Conservation (phyloP, 345 rosid genomes). For the Aethionema arabicum region DNA sequence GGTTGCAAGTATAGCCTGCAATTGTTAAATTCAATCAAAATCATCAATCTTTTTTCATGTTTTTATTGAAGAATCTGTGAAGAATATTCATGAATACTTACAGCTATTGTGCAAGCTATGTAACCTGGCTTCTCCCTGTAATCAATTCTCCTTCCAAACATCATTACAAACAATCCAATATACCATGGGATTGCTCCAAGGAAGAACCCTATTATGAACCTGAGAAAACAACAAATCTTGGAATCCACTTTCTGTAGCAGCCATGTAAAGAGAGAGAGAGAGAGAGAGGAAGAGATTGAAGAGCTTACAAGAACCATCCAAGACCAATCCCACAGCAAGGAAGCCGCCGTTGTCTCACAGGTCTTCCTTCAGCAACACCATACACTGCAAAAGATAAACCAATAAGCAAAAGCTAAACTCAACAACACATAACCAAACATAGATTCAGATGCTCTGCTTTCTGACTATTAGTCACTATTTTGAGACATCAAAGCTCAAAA, state of each 20-base stretch:
- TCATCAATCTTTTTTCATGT: not conserved
- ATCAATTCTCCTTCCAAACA: slow-evolving; percentile 72
- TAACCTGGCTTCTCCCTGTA: slow-evolving; percentile 89
- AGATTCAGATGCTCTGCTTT: slow-evolving; percentile 8
- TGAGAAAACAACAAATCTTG: slow-evolving; percentile 27
- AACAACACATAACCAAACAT: slow-evolving; percentile 5
- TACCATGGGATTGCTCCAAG: slow-evolving; percentile 90
- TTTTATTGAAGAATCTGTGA: not conserved
- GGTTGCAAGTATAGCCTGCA: slow-evolving; percentile 80
- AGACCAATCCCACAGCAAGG: slow-evolving; percentile 89
- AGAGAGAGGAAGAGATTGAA: not conserved
- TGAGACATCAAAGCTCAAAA: slow-evolving; percentile 4
- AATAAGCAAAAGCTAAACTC: not conserved
- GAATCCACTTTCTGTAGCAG: not conserved
- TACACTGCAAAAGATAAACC: slow-evolving; percentile 45
- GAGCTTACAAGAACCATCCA: slow-evolving; percentile 89
- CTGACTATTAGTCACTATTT: slow-evolving; percentile 1
- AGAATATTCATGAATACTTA: slow-evolving; percentile 36
- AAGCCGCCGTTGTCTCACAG: slow-evolving; percentile 69
- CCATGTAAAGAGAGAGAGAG: not conserved
- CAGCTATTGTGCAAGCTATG: slow-evolving; percentile 81
- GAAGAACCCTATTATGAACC: slow-evolving; percentile 88
- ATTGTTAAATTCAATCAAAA: slow-evolving; percentile 5
- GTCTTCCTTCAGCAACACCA: slow-evolving; percentile 87
- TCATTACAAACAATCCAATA: slow-evolving; percentile 56